Percentiles rank a stretch among this genome's conserved stretches.
Evolutionary conservation across 2,329 filamentous ascomycete genomes (phyloP).

Genomic region (Colletotrichum cordylinicola): DNA sequence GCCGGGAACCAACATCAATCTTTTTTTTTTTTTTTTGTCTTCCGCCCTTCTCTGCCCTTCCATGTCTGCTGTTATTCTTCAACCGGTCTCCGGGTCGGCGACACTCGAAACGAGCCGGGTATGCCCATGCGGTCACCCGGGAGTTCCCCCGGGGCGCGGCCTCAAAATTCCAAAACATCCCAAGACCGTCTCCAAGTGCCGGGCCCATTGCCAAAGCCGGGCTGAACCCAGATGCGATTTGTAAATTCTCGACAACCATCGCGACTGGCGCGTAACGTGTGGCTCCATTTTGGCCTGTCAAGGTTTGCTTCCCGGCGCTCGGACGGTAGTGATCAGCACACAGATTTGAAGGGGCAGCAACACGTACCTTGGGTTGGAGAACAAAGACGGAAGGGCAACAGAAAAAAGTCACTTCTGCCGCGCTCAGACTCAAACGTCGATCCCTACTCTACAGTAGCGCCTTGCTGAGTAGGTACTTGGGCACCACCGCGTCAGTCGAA

Average conservation of each 20-base stretch:
- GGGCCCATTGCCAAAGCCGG: not conserved
- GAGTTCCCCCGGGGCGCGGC: not conserved
- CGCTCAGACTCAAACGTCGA: slow-evolving; percentile 4
- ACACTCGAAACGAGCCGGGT: not conserved
- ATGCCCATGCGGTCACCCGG: not conserved
- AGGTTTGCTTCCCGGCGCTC: not conserved
- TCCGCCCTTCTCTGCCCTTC: not conserved
- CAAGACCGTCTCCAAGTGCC: not conserved
- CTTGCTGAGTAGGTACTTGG: not conserved
- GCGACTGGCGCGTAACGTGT: not conserved
- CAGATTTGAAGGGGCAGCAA: not conserved
- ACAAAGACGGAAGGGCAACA: not conserved
- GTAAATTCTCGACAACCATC: not conserved
- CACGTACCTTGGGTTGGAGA: not conserved
- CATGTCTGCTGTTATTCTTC: not conserved
- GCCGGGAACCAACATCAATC: not conserved
- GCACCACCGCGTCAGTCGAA: not conserved
- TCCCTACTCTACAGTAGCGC: not conserved
- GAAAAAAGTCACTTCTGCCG: not conserved
- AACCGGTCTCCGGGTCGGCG: not conserved
- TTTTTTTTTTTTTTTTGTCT: not conserved
- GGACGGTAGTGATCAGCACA: slow-evolving; percentile 5
- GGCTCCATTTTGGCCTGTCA: not conserved
- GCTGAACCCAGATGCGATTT: not conserved
- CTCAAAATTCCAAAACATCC: not conserved